Evolutionary conservation across 257 asterid genomes (phyloP), one percentile per base, ranked within the genome.

Genomic region (Catharanthus roseus): DNA sequence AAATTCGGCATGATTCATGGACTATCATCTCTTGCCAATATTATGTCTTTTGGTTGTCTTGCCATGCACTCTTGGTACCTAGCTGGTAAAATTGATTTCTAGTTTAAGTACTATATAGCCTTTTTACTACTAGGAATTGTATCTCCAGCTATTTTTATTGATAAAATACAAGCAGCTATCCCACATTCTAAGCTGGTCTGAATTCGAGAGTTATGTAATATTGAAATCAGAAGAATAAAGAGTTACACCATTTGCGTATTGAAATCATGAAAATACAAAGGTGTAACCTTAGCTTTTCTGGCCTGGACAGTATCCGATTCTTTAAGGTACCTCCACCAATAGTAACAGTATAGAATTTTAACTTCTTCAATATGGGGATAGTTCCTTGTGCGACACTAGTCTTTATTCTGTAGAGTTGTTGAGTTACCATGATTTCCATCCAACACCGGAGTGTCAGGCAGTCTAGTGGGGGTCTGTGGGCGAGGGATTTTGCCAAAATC

Each of bases 1-100:
- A 91, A 91, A 66, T 95, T 95, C 31, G 98, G 98, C 44, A 91
- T 95, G 98, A 87, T 95, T 74, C 99, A 95, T 67, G 99, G 99
- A 4, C 83, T 95, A 57, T 95, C 99, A 65, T 95, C 99, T 65
- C 98, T 95, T 69, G 90, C 99, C 19, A 95, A 95, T 75, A 89
- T 95, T 73, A 39, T 90, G 55, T 79, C 99, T 33, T 91, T 95
- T 33, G 98, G 97, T 36, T 84, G 95, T 85, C 97, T 91, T 64
- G 97, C 98, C 24, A 71, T 91, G 81, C 99, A 95, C 78, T 89
- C 99, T 4, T 95, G 98, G 99, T 91, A 95, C 69, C 78, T 95
- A 70, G 96, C 99, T 23, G 90, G 90, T 79, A 92, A 91, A 76
- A 73, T 91, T 78, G 65, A 81, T 70, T 75, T 95, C 33, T 91